Percentiles rank a stretch among this genome's conserved stretches.
phyloP scores from a whole-genome alignment of 768 basidiomycete genomes.

The Trametes gibbosa region DNA sequence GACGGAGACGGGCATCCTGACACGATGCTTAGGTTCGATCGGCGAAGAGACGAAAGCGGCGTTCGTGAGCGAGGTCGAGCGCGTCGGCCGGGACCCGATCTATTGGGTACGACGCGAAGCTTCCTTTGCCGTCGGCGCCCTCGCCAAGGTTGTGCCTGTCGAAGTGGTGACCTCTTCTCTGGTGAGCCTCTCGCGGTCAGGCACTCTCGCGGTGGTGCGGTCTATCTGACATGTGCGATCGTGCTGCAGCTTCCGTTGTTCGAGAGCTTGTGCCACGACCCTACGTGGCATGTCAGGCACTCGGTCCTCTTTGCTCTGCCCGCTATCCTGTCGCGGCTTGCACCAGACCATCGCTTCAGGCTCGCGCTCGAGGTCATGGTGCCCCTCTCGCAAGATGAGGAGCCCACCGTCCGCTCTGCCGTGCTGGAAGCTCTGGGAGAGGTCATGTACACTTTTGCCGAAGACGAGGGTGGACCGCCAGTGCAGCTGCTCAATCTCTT shows the following conservation, averaged over 20 bases:
- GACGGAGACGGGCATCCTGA: not conserved
- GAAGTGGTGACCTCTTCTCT: constrained; percentile 64
- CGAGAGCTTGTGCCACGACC: constrained; percentile 63
- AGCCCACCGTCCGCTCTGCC: constrained; percentile 68
- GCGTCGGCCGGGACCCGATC: constrained; percentile 60
- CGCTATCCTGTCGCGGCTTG: constrained; percentile 67
- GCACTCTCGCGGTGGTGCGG: not conserved
- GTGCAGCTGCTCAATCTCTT: constrained; percentile 72
- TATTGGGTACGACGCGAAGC: constrained; percentile 86
- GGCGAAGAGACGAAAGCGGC: constrained; percentile 53
- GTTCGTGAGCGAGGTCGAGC: constrained; percentile 73
- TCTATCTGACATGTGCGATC: not conserved
- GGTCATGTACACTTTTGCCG: constrained; percentile 78
- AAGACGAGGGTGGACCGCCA: constrained; percentile 67
- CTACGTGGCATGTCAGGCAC: constrained; percentile 80
- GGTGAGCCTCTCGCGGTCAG: constrained; percentile 39
- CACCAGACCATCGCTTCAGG: constrained; percentile 51
- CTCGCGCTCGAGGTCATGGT: constrained; percentile 67
- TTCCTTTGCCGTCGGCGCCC: constrained; percentile 81
- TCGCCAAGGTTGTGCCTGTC: constrained; percentile 83
- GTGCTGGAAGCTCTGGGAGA: constrained; percentile 88
- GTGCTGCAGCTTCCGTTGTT: constrained; percentile 72
- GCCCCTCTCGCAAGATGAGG: constrained; percentile 61
- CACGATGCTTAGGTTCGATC: constrained; percentile 44
- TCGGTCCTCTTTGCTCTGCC: constrained; percentile 86